Base-by-base conservation (phyloP, 2,329 filamentous ascomycete genomes). In the Ophiosphaerella narmari region DNA sequence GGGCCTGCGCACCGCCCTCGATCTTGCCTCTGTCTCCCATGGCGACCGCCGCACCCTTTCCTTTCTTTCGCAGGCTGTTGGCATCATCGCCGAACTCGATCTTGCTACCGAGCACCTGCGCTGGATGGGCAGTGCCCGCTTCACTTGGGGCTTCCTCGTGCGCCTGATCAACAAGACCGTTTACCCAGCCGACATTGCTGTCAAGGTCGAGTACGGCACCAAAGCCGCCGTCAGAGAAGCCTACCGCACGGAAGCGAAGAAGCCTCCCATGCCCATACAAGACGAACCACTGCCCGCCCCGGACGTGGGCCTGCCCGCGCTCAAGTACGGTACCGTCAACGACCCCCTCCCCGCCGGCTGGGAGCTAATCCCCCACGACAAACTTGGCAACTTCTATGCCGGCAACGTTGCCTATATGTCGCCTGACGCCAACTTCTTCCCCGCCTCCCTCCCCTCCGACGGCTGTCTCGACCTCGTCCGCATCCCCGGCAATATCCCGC, bases 381-480 rank as follows among this genome's bases (percentile, higher is more conserved):
- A 87, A 26, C 78, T 99, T 47, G 91, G 91, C 39, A 97, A 90
- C 66, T 96, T 99, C 71, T 97, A 95, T 74, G 89, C 87, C 29
- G 94, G 94, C 54, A 99, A 97, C 71, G 95, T 97, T 87, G 86
- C 89, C 21, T 95, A 88, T 73, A 93, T 99, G 90, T 87, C 92
- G 0, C 82, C 90, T 11, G 87, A 93, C 57, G 82, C 87, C 50
- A 91, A 91, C 66, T 96, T 97, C 77, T 99, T 96, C 80, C 80
- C 90, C 23, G 87, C 90, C 1, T 83, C 93, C 0, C 81, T 93
- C 7, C 88, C 91, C 12, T 86, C 86, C 38, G 94, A 99, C 66
- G 94, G 93, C 9, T 81, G 87, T 55, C 85, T 96, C 76, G 94
- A 99, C 70, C 78, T 97, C 9, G 81, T 97, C 50, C 89, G 84